Evolutionary conservation across 768 basidiomycete species (phyloP).

Genomic region (Leucosporidium scottii): DNA sequence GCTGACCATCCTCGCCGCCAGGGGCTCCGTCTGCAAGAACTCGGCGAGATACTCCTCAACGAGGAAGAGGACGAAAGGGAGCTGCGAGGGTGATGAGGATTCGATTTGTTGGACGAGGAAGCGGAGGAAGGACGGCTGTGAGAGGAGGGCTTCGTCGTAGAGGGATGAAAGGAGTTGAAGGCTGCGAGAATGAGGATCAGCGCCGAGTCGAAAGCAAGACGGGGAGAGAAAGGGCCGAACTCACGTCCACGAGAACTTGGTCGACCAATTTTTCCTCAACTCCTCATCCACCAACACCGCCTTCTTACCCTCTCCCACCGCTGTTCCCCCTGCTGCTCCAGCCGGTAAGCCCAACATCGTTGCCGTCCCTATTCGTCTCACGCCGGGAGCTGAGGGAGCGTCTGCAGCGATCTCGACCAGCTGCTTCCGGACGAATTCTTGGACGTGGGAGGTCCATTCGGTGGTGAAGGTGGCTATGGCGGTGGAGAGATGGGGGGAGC

Average conservation of each 20-base stretch:
- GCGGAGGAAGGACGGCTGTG: conserved; percentile 18
- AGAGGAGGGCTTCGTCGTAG: conserved; percentile 18
- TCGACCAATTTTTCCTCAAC: conserved; percentile 18
- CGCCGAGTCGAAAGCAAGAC: no score
- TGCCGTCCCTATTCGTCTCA: no score
- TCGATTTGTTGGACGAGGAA: conserved; percentile 24
- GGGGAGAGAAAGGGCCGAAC: background rate
- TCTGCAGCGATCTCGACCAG: conserved; percentile 31
- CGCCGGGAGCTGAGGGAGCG: background rate
- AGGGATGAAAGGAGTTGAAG: conserved; percentile 14
- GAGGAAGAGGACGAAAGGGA: conserved; percentile 20
- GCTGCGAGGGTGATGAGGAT: conserved; percentile 2
- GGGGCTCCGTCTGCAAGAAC: conserved; percentile 16
- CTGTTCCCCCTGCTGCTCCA: no score
- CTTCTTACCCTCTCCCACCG: no score
- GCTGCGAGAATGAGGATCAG: background rate
- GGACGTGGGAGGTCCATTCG: conserved; percentile 35
- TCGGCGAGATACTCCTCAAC: conserved; percentile 23
- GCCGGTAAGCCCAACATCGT: no score
- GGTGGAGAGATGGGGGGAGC: no score
- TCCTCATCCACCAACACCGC: no score
- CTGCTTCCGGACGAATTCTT: conserved; percentile 33
- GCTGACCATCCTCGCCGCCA: conserved; percentile 10
- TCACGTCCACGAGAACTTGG: conserved; percentile 28
- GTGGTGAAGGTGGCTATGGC: conserved; percentile 26